phyloP scores from a whole-genome alignment of 306 rosid species.

The Vigna angularis region DNA sequence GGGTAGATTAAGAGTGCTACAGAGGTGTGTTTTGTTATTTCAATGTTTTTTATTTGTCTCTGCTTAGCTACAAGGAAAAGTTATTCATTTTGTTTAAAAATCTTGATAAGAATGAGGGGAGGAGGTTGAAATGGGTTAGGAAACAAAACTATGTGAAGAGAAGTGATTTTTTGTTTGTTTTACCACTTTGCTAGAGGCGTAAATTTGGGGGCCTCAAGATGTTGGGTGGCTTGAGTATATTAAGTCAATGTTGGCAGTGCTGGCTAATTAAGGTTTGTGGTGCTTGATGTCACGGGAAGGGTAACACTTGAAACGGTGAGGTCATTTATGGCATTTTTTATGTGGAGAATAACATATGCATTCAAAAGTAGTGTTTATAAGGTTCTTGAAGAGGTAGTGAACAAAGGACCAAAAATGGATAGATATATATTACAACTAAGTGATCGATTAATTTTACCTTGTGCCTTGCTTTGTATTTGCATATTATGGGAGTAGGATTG shows the following conservation, averaged over 20 bases:
- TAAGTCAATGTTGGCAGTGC: constrained; percentile 78
- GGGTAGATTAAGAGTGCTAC: too few species aligned
- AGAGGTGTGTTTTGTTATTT: too few species aligned
- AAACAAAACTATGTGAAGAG: too few species aligned
- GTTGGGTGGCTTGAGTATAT: constrained; percentile 68
- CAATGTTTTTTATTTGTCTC: too few species aligned
- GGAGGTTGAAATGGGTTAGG: too few species aligned
- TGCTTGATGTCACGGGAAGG: constrained; percentile 86
- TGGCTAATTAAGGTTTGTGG: constrained; percentile 63
- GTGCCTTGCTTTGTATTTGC: constrained; percentile 82
- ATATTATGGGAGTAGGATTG: constrained; percentile 65
- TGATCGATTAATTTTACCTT: constrained; percentile 78
- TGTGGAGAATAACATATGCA: constrained; percentile 66
- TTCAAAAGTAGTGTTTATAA: constrained; percentile 61
- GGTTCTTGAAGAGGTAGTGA: constrained; percentile 66
- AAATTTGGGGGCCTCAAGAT: constrained; percentile 39
- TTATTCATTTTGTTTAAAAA: too few species aligned
- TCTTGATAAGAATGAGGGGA: too few species aligned
- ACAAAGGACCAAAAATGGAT: constrained; percentile 70
- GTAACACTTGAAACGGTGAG: constrained; percentile 79
- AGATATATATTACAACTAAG: constrained; percentile 80
- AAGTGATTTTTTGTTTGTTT: too few species aligned
- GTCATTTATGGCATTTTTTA: constrained; percentile 69
- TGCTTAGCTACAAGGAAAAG: too few species aligned
- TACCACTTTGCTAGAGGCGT: too few species aligned